Base-by-base conservation (phyloP, 139 green algal species). In the Chlamydomonas sphaeroides region DNA sequence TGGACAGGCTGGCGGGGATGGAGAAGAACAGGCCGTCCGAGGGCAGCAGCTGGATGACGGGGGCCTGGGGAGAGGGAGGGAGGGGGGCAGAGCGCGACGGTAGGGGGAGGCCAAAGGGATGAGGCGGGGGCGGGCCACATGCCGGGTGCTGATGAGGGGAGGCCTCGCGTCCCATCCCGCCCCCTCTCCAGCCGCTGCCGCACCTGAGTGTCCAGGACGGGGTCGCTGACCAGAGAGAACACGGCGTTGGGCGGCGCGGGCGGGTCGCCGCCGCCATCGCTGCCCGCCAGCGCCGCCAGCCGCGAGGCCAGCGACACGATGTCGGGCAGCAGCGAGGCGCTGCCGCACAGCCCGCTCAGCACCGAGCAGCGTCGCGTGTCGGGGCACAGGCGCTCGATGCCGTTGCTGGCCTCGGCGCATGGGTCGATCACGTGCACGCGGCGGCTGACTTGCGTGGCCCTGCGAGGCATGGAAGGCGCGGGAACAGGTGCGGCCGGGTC, bases 381-480 rank as follows among this genome's bases (percentile, higher is more conserved):
- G 3, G 57, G 33, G 66, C 79, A 86, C 45, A 72, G 82, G 68
- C 70, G 35, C 79, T 86, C 79, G 10, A 39, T n/a, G 48, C 69
- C 69, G 62, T 23, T 66, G 18, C 65, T 70, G 45, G 65, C 65
- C 8, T 32, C 39, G 36, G 68, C 59, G 61, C 79, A 89, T 11
- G 85, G 74, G 67, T 87, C 85, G 4, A 83, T 66, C 41, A 89
- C 65, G 51, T 63, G 36, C 20, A 89, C 65, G 26, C 26, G 61
- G 30, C 85, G 70, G 41, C 51, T 66, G 11, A 85, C 14, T 17
- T 51, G 53, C 28, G 5, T 21, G 32, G 84, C 78, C 33, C 48
- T 81, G 72, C 7, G 69, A n/a, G n/a, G n/a, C n/a, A n/a, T n/a
- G n/a, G n/a, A n/a, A n/a, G n/a, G n/a, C n/a, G n/a, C n/a, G n/a